Conservation (phyloP, 345 rosid genomes). For the Citrus reticulata region DNA sequence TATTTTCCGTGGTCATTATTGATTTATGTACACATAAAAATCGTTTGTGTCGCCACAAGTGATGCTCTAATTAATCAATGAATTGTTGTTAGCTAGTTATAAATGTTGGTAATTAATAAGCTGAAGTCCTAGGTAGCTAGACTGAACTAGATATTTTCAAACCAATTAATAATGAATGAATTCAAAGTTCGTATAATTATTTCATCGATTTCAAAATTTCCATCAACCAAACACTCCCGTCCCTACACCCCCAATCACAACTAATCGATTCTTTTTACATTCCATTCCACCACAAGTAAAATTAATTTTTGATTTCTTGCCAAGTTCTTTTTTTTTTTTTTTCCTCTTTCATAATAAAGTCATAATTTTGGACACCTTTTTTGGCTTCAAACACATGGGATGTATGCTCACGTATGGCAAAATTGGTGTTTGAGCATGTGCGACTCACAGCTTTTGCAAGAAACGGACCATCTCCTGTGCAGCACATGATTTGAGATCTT, state of each 20-base stretch:
- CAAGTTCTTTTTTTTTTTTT: background rate
- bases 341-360: background rate
- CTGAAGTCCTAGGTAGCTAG: too few species aligned
- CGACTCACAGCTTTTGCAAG: constrained; percentile 2
- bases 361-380: background rate
- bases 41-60: too few species aligned
- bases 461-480: constrained; percentile 1
- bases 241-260: background rate
- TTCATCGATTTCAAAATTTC: background rate
- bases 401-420: background rate
- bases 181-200: background rate
- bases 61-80: too few species aligned
- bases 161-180: background rate
- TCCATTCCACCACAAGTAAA: background rate
- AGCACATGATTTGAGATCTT: background rate
- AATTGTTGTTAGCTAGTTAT: too few species aligned
- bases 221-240: background rate
- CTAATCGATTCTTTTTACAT: background rate
- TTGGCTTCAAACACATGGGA: constrained; percentile 16
- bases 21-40: too few species aligned
- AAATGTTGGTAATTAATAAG: too few species aligned
- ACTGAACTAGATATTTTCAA: background rate
- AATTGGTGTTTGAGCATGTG: constrained; percentile 9
- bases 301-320: background rate
- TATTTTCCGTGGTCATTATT: too few species aligned